Evolutionary conservation across 2,329 filamentous ascomycete genomes (phyloP).

Genomic region (Colletotrichum salicis): DNA sequence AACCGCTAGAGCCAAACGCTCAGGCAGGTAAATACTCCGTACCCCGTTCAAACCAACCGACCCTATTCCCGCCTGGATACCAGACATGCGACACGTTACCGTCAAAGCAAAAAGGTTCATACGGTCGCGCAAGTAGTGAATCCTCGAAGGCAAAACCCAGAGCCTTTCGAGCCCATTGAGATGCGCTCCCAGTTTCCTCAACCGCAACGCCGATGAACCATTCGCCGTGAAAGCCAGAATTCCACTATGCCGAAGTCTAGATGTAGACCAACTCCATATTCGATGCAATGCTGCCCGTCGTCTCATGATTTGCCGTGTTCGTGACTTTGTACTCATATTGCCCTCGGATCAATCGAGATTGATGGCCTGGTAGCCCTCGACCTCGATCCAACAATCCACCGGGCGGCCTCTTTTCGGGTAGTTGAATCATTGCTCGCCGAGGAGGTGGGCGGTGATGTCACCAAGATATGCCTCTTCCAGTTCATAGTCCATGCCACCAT

Average conservation of each 20-base stretch:
- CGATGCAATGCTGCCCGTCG: conserved; percentile 13
- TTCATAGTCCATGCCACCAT: conserved; percentile 81
- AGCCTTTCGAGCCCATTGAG: background rate
- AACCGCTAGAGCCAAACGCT: background rate
- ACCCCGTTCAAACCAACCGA: background rate
- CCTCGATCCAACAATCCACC: background rate
- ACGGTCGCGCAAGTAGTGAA: background rate
- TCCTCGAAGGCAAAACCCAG: background rate
- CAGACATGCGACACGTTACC: background rate
- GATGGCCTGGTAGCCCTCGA: background rate
- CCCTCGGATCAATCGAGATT: background rate
- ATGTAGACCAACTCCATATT: conserved; percentile 21
- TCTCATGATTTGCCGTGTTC: background rate
- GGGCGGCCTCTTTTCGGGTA: background rate
- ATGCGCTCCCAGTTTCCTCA: background rate
- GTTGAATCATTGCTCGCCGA: conserved; percentile 73
- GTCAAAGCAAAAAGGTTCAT: background rate
- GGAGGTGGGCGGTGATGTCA: conserved; percentile 85
- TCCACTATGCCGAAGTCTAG: conserved; percentile 19
- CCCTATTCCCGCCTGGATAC: background rate
- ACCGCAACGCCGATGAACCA: background rate
- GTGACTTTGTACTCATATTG: background rate
- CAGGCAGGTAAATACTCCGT: background rate
- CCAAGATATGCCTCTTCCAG: conserved; percentile 92
- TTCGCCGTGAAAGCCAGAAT: background rate